Percentiles rank a stretch among this genome's conserved stretches.
Evolutionary conservation across 1,139 yeast genomes (phyloP).

Genomic region (Yamadazyma songkhlaensis): DNA sequence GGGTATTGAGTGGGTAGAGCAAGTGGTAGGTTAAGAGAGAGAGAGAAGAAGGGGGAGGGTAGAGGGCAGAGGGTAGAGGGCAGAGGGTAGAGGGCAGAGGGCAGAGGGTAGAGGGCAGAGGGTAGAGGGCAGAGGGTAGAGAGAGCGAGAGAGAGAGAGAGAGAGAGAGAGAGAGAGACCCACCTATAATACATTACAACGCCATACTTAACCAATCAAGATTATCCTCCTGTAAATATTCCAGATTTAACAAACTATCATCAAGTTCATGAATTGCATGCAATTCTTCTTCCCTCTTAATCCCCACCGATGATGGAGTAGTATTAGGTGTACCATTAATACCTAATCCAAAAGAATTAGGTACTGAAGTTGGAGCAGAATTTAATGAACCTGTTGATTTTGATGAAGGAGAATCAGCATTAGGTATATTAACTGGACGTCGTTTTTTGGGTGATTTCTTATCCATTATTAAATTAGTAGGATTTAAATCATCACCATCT

Average conservation of each 20-base stretch:
- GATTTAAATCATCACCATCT: conserved; percentile 41
- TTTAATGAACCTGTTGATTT: background rate
- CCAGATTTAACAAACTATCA: conserved; percentile 14
- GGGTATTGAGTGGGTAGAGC: too few species aligned
- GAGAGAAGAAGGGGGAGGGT: too few species aligned
- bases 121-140: too few species aligned
- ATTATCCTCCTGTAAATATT: conserved; percentile 20
- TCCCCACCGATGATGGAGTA: conserved; percentile 11
- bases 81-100: too few species aligned
- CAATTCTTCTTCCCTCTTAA: conserved; percentile 13
- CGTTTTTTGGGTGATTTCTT: conserved; percentile 15
- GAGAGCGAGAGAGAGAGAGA: too few species aligned
- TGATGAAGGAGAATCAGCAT: background rate
- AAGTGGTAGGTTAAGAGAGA: too few species aligned
- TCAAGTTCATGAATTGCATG: conserved; percentile 19
- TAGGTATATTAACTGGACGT: conserved; percentile 12
- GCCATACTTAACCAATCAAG: conserved; percentile 43
- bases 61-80: too few species aligned
- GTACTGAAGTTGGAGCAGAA: background rate
- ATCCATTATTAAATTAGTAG: conserved; percentile 23
- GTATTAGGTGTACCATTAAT: conserved; percentile 6
- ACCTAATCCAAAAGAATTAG: conserved; percentile 11
- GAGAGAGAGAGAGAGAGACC: too few species aligned
- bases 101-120: too few species aligned
- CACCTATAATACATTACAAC: conserved; percentile 15